phyloP scores from a whole-genome alignment of 768 basidiomycete species.

The Phylloporus scabripes region DNA sequence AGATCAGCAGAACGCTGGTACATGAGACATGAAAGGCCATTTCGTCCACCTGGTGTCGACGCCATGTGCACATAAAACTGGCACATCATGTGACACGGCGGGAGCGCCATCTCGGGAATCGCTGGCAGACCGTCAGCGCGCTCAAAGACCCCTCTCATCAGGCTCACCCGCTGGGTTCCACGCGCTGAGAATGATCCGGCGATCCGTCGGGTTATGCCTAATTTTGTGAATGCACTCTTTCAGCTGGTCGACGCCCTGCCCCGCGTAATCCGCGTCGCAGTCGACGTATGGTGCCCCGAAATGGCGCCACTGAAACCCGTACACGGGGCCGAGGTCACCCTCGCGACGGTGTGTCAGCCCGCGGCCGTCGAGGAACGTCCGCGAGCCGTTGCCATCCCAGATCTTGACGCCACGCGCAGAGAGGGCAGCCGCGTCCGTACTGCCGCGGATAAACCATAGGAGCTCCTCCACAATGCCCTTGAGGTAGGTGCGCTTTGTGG shows the following conservation, averaged over 20 bases:
- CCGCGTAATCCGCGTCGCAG: constrained; percentile 70
- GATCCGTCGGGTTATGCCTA: constrained; percentile 86
- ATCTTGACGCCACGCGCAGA: constrained; percentile 85
- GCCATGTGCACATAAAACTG: constrained; percentile 98
- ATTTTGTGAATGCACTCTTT: constrained; percentile 87
- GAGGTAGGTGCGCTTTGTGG: constrained; percentile 91
- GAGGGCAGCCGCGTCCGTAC: constrained; percentile 74
- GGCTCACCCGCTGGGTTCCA: constrained; percentile 94
- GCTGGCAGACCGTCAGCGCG: constrained; percentile 43
- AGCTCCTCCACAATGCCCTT: constrained; percentile 92
- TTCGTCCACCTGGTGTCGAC: constrained; percentile 42
- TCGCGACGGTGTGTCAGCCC: constrained; percentile 81
- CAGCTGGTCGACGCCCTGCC: constrained; percentile 90
- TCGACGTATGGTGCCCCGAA: constrained; percentile 82
- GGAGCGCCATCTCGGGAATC: constrained; percentile 91
- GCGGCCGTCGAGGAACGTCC: constrained; percentile 77
- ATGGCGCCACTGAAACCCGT: constrained; percentile 96
- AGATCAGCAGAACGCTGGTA: constrained; percentile 97
- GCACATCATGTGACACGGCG: constrained; percentile 98
- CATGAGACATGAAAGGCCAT: constrained; percentile 89
- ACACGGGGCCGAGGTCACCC: constrained; percentile 94
- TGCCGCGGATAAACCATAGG: constrained; percentile 87
- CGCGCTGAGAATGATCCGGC: constrained; percentile 90
- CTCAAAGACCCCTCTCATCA: neutral
- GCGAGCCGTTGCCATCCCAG: constrained; percentile 95